Evolutionary conservation across 352 stramenopile species (phyloP), one percentile per base, ranked within the genome.

Genomic region (Peronospora destructor): DNA sequence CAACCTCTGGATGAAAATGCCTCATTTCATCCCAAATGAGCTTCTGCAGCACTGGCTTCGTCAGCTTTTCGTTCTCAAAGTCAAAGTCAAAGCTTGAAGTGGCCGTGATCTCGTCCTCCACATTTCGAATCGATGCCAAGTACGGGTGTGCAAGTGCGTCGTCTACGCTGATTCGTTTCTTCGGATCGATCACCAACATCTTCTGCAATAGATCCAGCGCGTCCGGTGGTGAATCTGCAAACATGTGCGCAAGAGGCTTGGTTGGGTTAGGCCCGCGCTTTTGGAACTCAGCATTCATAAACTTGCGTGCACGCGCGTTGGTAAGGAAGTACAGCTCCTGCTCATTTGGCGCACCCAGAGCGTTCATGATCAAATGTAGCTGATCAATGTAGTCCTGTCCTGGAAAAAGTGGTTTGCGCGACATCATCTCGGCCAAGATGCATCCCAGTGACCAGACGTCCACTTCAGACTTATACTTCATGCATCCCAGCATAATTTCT

Each of bases 351-450:
- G 95, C 96, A 4, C 97, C 97, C 8, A 99, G 66, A 44, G 96
- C 95, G 40, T 97, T 90, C 66, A 91, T 97, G 54, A 99, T 99
- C 49, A 98, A 66, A 53, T 97, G 97, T 7, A 99, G 70, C 79
- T 98, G 77, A 62, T 98, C 75, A 43, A 95, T 94, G 67, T 96
- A 95, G 57, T 95, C 85, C 50, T 90, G 76, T 6, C 97, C 97
- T 3, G 95, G 94, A 60, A 99, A 99, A 16, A 98, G 85, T 51
- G 96, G 95, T 53, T 98, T 98, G 38, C 96, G 79, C 6, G 80
- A 84, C 52, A 99, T 89, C 59, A 99, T 94, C 61, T 99, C 97
- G 4, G 92, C 97, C 56, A 99, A 98, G 52, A 99, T 99, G 61
- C 97, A 99, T 16, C 96, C 97, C 48, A 98, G 95, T 49, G 83